Percentiles rank a stretch among this genome's conserved stretches.
Evolutionary conservation across 768 basidiomycete genomes (phyloP).

Genomic region (Tylopilus plumbeoviolaceoides): DNA sequence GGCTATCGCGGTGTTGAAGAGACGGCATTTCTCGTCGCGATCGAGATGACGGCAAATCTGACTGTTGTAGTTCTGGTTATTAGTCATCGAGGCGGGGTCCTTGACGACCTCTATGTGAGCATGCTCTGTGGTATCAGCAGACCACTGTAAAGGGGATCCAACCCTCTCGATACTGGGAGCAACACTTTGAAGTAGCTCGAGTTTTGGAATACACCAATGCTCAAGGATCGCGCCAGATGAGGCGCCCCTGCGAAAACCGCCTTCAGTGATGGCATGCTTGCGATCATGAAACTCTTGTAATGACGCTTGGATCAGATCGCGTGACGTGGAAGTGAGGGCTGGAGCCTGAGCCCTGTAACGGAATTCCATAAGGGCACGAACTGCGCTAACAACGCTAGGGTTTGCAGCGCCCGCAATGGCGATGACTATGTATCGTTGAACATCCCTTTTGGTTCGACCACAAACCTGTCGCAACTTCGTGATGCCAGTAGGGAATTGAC

Average conservation of each 20-base stretch:
- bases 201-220: constrained; percentile 41
- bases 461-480: constrained; percentile 40
- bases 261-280: constrained; percentile 33
- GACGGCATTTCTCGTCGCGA: background rate
- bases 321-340: constrained; percentile 4
- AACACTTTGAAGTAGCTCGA: background rate
- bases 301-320: constrained; percentile 17
- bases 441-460: constrained; percentile 35
- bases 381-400: constrained; percentile 26
- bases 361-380: constrained; percentile 38
- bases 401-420: constrained; percentile 34
- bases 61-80: background rate
- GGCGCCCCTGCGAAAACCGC: constrained; percentile 22
- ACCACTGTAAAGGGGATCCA: background rate
- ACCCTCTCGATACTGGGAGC: background rate
- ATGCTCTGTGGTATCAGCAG: background rate
- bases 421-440: constrained; percentile 34
- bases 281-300: constrained; percentile 32
- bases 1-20: background rate
- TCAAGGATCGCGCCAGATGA: constrained; percentile 18
- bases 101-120: background rate
- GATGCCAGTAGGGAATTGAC: constrained; percentile 37
- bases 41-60: background rate
- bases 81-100: background rate
- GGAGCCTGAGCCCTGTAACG: constrained; percentile 32